Percentiles rank a stretch among this genome's conserved stretches.
Evolutionary conservation across 1,284 basidiomycete genomes (phyloP).

Genomic region (Puccinia triticina): DNA sequence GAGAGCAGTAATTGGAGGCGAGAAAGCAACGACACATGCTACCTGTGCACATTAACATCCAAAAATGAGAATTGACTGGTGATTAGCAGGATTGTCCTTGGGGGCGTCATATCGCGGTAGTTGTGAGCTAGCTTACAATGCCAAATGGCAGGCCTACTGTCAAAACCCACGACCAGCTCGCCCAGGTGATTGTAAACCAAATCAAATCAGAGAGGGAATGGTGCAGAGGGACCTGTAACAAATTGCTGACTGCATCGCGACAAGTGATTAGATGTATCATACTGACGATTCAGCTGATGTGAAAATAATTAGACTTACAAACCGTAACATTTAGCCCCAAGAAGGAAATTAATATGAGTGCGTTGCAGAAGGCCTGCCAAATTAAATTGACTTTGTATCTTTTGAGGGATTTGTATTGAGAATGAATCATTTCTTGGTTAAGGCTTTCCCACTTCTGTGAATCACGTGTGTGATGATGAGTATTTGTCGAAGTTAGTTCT

Average conservation of each 20-base stretch:
- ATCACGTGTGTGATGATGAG: neutral
- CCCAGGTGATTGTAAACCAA: constrained; percentile 24
- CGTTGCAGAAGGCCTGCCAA: constrained; percentile 7
- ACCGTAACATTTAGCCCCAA: neutral
- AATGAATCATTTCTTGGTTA: constrained; percentile 3
- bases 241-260: neutral
- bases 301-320: neutral
- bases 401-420: constrained; percentile 20
- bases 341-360: constrained; percentile 6
- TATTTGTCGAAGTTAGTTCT: neutral
- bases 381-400: constrained; percentile 20
- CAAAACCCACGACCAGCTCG: constrained; percentile 11
- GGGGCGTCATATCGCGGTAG: neutral
- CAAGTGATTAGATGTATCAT: neutral
- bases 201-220: constrained; percentile 22
- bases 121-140: neutral
- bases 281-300: neutral
- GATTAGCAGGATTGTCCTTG: neutral
- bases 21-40: constrained; percentile 20
- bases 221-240: neutral
- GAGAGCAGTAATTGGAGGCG: constrained; percentile 6
- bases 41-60: neutral
- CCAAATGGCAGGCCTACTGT: constrained; percentile 30
- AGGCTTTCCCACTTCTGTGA: constrained; percentile 12
- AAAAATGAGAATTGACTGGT: neutral